Evolutionary conservation across 2,329 filamentous ascomycete species (phyloP), one percentile per base, ranked within the genome.

Genomic region (Cercospora sp.): DNA sequence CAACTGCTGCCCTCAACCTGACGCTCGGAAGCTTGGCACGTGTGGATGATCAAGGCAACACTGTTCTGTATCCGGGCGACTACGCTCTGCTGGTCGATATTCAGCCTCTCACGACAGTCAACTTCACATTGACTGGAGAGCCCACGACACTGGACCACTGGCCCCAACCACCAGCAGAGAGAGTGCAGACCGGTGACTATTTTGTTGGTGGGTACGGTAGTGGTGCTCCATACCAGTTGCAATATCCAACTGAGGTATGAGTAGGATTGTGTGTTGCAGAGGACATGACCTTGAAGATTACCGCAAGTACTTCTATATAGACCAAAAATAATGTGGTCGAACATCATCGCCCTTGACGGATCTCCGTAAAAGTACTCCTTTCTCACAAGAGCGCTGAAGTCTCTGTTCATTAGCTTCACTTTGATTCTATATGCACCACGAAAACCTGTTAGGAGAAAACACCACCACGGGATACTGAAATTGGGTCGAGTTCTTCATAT

Each of bases 21-120:
- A 84, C 80, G 2, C 76, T 88, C 1, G 86, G 83, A 0, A 82
- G 79, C 26, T 72, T 88, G 42, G 82, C 83, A 1, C 78, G 86
- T 1, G 82, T 82, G 0, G 84, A 87, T 66, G 80, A 82, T 48
- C 77, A 76, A 2, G 87, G 86, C 0, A 82, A 85, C 68, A 80
- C 78, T 59, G 82, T 86, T 13, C 73, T 88, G 9, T 87, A 85
- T 74, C 86, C 85, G 0, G 86, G 85, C 0, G 79, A 79, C 18
- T 88, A 88, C 70, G 79, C 75, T 7, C 57, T 87, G 10, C 71
- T 80, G 60, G 63, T 87, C 8, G 85, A 87, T 73, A 76, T 80
- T 65, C 80, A 82, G 60, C 79, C 80, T 1, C 72, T 80, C 59
- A 78, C 80, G 0, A 76, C 70, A 40, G 71, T 81, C 53, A 80